Percentiles rank a stretch among this genome's conserved stretches.
These are phyloP conservation scores for Aphanocladium album DNA, from an alignment of 2,329 filamentous ascomycete species.

Conservation along the genomic window DNA sequence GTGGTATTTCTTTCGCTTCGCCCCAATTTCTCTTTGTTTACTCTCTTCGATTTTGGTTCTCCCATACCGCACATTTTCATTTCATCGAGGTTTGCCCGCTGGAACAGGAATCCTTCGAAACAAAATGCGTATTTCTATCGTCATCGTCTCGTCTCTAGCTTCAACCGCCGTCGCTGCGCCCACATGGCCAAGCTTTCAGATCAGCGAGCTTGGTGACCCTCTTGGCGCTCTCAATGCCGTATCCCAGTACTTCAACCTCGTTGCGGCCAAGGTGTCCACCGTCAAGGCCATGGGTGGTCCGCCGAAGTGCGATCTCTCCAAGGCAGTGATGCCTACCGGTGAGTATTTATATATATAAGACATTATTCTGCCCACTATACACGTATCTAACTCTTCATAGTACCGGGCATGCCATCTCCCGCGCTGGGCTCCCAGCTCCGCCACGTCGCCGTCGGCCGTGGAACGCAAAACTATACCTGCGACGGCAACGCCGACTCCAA, in stretches of 20 bases:
- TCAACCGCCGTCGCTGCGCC: conserved; percentile 44
- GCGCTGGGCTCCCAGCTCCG: conserved; percentile 57
- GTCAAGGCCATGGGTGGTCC: conserved; percentile 36
- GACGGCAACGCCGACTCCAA: conserved; percentile 49
- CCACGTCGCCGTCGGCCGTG: conserved; percentile 81
- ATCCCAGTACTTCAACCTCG: conserved; percentile 56
- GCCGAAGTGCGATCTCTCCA: conserved; percentile 50
- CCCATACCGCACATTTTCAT: neutral
- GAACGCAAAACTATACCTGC: conserved; percentile 94
- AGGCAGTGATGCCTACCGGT: conserved; percentile 42
- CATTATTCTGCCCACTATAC: neutral
- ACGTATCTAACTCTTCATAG: neutral
- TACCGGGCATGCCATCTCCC: conserved; percentile 54
- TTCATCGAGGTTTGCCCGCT: neutral
- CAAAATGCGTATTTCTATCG: conserved; percentile 47
- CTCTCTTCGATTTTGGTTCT: neutral
- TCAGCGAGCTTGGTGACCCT: conserved; percentile 32
- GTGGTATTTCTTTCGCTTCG: conserved; percentile 16
- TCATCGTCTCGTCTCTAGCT: conserved; percentile 41
- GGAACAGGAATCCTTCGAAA: neutral
- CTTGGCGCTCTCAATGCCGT: conserved; percentile 40
- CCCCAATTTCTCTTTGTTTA: conserved; percentile 16
- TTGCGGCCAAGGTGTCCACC: conserved; percentile 50
- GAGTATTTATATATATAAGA: neutral
- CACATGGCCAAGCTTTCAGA: conserved; percentile 31